Conservation (phyloP, 345 rosid genomes). For the Populus deltoides region DNA sequence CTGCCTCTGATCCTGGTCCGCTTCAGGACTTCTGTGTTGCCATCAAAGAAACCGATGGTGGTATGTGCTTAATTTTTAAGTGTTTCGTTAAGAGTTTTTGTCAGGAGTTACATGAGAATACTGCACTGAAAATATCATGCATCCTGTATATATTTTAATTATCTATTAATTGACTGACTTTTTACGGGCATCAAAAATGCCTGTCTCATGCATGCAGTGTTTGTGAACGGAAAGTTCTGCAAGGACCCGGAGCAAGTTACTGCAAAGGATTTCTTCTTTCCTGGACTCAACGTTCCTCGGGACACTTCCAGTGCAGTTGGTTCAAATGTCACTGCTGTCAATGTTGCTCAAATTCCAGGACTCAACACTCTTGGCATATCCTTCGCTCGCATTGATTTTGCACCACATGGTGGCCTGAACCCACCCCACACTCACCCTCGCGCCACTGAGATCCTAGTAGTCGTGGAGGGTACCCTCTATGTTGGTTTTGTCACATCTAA, state of each 20-base stretch:
- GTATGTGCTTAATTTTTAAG: background rate
- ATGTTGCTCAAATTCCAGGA: background rate
- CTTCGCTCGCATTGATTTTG: too few relatives aligned
- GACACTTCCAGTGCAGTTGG: background rate
- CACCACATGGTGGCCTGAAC: too few relatives aligned
- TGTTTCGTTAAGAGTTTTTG: too few relatives aligned
- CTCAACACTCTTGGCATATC: constrained; percentile 18
- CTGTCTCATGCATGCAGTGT: background rate
- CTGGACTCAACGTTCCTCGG: background rate
- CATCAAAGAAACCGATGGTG: background rate
- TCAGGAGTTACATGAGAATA: too few relatives aligned
- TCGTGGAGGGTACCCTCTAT: too few relatives aligned
- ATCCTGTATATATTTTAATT: background rate
- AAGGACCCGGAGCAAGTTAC: constrained; percentile 5
- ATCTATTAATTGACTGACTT: background rate
- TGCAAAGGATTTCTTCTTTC: background rate
- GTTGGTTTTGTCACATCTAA: too few relatives aligned
- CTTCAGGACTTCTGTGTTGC: constrained; percentile 19
- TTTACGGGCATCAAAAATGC: too few relatives aligned
- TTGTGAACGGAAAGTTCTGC: constrained; percentile 9
- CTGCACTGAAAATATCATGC: background rate
- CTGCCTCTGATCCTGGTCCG: constrained; percentile 10
- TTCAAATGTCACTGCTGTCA: background rate
- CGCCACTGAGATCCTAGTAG: too few relatives aligned
- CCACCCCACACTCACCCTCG: too few relatives aligned